These are phyloP conservation scores for Fusarium sp. DNA, from an alignment of 2,329 filamentous ascomycete genomes.

Conservation along the genomic window DNA sequence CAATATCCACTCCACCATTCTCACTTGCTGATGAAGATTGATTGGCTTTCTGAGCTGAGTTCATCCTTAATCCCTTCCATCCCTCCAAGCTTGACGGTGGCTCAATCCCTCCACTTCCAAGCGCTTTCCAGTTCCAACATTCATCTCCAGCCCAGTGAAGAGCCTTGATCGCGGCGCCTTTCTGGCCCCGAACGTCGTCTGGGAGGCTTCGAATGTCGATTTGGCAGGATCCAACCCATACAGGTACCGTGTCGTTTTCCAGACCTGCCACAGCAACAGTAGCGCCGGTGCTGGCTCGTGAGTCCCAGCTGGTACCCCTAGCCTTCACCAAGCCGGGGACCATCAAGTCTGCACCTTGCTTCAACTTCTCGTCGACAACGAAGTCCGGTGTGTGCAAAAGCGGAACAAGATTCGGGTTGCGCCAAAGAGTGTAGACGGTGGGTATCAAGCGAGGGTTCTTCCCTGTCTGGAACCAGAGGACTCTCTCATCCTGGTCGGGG, in stretches of 20 bases:
- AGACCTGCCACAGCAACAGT: constrained; percentile 45
- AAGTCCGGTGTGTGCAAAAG: constrained; percentile 45
- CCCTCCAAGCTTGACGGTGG: constrained; percentile 35
- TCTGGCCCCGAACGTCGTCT: constrained; percentile 37
- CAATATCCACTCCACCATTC: no score
- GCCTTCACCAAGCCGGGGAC: constrained; percentile 42
- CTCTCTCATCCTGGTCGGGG: constrained; percentile 39
- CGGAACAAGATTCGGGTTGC: constrained; percentile 41
- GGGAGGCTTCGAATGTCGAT: constrained; percentile 31
- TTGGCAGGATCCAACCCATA: constrained; percentile 43
- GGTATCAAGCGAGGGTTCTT: constrained; percentile 45
- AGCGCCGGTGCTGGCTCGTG: constrained; percentile 34
- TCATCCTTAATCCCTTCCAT: constrained; percentile 28
- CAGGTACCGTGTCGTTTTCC: constrained; percentile 38
- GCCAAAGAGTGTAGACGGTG: constrained; percentile 45
- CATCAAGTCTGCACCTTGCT: constrained; percentile 44
- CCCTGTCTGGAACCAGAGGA: constrained; percentile 45
- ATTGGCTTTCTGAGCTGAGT: neutral
- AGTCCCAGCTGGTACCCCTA: constrained; percentile 32
- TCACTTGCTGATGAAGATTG: no score
- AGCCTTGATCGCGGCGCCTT: constrained; percentile 39
- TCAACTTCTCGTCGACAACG: constrained; percentile 45
- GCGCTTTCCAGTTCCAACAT: constrained; percentile 43
- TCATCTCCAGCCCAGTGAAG: constrained; percentile 46
- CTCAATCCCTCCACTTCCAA: constrained; percentile 42